phyloP scores from a whole-genome alignment of 176 grass and related monocot species.

The Aechmea fasciata region DNA sequence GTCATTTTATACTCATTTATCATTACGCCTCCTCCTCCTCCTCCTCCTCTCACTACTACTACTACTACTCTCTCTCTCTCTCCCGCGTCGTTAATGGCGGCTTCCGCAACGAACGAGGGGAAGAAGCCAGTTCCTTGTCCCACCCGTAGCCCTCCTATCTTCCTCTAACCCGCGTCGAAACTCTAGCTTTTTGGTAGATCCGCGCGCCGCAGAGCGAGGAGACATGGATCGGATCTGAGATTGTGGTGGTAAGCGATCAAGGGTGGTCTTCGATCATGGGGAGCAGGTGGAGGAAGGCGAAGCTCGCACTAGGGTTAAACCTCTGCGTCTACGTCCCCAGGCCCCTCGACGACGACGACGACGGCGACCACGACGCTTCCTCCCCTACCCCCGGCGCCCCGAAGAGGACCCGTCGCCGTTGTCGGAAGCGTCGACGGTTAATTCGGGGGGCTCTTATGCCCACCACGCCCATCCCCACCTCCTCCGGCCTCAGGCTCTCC shows the following conservation, averaged over 20 bases:
- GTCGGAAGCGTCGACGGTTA: not conserved
- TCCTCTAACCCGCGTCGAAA: not conserved
- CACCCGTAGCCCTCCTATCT: not conserved
- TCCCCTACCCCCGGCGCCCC: conserved; percentile 32
- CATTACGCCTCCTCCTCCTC: too few relatives aligned
- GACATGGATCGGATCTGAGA: not conserved
- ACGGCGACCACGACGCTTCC: conserved; percentile 41
- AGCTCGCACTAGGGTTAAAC: conserved; percentile 76
- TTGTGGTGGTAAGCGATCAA: not conserved
- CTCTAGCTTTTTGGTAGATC: conserved; percentile 3
- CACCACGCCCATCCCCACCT: conserved; percentile 77
- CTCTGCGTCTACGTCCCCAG: conserved; percentile 78
- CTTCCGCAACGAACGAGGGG: not conserved
- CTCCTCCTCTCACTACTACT: too few relatives aligned
- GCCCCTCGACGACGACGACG: conserved; percentile 36
- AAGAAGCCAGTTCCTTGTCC: not conserved
- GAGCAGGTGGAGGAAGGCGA: conserved; percentile 87
- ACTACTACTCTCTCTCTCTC: not conserved
- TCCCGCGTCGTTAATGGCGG: not conserved
- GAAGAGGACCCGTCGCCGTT: not conserved
- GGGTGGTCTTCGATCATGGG: conserved; percentile 18
- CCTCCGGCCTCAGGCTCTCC: conserved; percentile 64
- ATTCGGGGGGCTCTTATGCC: conserved; percentile 49
- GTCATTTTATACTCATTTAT: too few relatives aligned
- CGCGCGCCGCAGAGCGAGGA: not conserved